Evolutionary conservation across 2,329 filamentous ascomycete genomes (phyloP), one percentile per base, ranked within the genome.

Genomic region (Cladophialophora immunda): DNA sequence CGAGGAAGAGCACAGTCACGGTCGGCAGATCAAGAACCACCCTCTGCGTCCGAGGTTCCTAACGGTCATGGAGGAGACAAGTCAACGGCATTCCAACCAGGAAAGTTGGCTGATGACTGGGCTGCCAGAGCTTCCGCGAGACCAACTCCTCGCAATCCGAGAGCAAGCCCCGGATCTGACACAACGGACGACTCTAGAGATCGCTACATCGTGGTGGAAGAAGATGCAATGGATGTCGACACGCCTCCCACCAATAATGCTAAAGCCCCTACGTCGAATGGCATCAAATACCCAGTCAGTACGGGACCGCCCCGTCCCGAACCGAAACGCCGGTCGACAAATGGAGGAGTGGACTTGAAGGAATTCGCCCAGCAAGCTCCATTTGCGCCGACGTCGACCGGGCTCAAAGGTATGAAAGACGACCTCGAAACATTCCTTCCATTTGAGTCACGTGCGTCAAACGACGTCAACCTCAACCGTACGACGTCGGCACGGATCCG

Each of bases 401-500:
- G 86, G 8, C 80, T 89, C 19, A 78, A 82, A 27, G 83, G 84
- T 61, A 74, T 90, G 25, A 61, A 61, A 52, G 80, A 82, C 30
- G 84, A 87, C 63, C 78, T 90, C 45, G 80, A 78, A 47, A 79
- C 81, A 8, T 84, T 80, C 1, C 79, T 90, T 1, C 88, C 88
- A 3, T 90, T 89, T 73, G 76, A 84, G 65, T 89, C 87, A 1
- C 80, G 83, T 47, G 74, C 87, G 2, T 80, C 82, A 25, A 65
- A 67, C 5, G 67, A 62, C 8, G 61, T 70, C 4, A 78, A 79
- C 4, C 76, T 82, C 30, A 81, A 80, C 6, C 80, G 78, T 6
- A 80, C 81, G 62, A 19, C 75, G 71, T 30, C 68, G 78, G 68
- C 65, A 4, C 65, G 64, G 9, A 59, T 72, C 27, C 70, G 67